Evolutionary conservation across 805 yeast species (phyloP), one percentile per base, ranked within the genome.

Genomic region (Saccharomycopsis fodiens): DNA sequence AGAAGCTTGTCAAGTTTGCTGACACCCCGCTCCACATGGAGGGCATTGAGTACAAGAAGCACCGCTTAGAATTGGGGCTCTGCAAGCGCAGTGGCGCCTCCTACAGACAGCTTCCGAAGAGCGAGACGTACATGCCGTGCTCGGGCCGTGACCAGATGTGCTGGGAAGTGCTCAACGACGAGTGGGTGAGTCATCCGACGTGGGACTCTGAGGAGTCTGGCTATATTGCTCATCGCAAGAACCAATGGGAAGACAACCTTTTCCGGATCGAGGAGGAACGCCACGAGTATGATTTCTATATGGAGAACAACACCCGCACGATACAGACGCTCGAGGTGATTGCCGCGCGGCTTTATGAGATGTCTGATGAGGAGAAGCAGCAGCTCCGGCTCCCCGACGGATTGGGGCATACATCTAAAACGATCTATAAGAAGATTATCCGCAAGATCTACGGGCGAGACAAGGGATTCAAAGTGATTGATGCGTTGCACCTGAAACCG

Each of bases 141-240:
- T 85, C 95, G 7, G 98, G 98, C 15, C 79, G 99, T 57, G 99
- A 93, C 64, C 97, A 91, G 57, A 85, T 93, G 89, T 93, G 98
- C 62, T 91, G 97, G 97, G 97, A 91, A 59, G 96, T 93, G 13
- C 73, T 93, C 56, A 93, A 93, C 63, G 98, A 93, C 62, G 97
- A 91, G 64, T 93, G 97, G 97, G 97, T 93, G 30, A 96, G 97
- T 4, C 97, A 93, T 64, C 99, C 99, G 19, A 94, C 96, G n/a
- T 93, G 99, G 99, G 98, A 97, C 3, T 91, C 97, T 0, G 99
- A 93, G 63, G 99, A 93, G 63, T 85, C 96, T 10, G 99, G 98
- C 0, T 93, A 91, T 57, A 89, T 93, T 60, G 96, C 98, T n/a
- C 99, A 93, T 63, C 78, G 97, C 54, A 93, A 93, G 65, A 93